Percentiles rank a stretch among this genome's conserved stretches.
These are phyloP conservation scores for Tricholoma bakamatsutake DNA, from an alignment of 768 basidiomycete genomes.

Conservation along the genomic window DNA sequence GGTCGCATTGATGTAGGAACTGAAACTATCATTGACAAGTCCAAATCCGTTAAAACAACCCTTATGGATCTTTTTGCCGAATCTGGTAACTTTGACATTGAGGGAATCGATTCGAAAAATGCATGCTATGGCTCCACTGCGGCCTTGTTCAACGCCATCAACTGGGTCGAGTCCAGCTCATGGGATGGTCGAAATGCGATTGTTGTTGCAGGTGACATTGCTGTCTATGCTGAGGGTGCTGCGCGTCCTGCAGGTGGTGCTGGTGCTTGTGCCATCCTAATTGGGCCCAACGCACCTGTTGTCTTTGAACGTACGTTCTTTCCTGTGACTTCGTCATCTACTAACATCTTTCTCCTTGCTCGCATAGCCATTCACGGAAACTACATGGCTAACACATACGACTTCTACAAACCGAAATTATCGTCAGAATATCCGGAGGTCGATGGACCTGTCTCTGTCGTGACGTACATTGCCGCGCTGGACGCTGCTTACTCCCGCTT, in stretches of 20 bases:
- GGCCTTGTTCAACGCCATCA: constrained; percentile 96
- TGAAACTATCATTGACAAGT: constrained; percentile 99
- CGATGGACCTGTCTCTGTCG: constrained; percentile 94
- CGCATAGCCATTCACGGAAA: constrained; percentile 85
- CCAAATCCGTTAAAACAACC: constrained; percentile 96
- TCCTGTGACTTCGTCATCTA: constrained; percentile 3
- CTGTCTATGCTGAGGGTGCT: constrained; percentile 93
- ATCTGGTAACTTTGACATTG: constrained; percentile 92
- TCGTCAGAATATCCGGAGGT: constrained; percentile 95
- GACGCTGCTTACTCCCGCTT: constrained; percentile 84
- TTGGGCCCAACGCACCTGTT: constrained; percentile 94
- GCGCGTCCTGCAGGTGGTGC: constrained; percentile 97
- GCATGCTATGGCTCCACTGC: constrained; percentile 99
- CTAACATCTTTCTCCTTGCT: constrained; percentile 8
- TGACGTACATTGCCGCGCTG: constrained; percentile 90
- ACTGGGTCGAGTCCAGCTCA: constrained; percentile 94
- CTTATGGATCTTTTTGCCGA: constrained; percentile 97
- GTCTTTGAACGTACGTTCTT: constrained; percentile 83
- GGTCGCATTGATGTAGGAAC: constrained; percentile 98
- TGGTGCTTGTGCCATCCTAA: constrained; percentile 89
- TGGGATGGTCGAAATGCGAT: constrained; percentile 99
- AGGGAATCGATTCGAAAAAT: constrained; percentile 99
- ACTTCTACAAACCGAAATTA: constrained; percentile 98
- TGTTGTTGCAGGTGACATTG: constrained; percentile 95
- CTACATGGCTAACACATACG: constrained; percentile 97